These are phyloP conservation scores for Neonectria neomacrospora DNA, from an alignment of 2,329 filamentous ascomycete genomes.

Conservation along the genomic window DNA sequence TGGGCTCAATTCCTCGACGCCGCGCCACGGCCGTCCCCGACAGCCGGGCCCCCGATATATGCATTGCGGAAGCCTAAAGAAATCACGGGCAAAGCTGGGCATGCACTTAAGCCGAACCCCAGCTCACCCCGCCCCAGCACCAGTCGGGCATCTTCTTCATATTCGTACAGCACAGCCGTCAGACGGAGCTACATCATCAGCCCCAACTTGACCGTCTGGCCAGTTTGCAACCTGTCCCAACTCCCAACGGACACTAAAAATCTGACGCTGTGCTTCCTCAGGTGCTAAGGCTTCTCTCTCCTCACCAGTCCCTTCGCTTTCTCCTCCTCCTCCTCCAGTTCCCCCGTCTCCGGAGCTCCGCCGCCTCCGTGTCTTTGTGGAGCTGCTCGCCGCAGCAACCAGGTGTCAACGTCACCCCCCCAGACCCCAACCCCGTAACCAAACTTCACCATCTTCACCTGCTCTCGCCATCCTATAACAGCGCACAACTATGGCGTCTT, in stretches of 20 bases:
- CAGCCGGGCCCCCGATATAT: constrained; percentile 20
- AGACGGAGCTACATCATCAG: constrained; percentile 43
- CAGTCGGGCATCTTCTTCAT: constrained; percentile 33
- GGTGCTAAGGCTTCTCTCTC: constrained; percentile 25
- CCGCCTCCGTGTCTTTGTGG: constrained; percentile 32
- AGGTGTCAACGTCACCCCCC: constrained; percentile 44
- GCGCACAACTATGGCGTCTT: constrained; percentile 72
- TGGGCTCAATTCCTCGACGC: constrained; percentile 3
- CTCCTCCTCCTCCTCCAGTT: constrained; percentile 22
- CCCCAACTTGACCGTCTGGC: constrained; percentile 36
- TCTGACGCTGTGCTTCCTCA: constrained; percentile 23
- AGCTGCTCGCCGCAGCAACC: constrained; percentile 46
- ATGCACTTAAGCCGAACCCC: constrained; percentile 28
- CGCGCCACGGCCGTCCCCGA: not conserved
- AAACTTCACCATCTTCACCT: constrained; percentile 40
- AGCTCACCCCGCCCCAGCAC: constrained; percentile 32
- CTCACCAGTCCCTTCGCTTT: constrained; percentile 15
- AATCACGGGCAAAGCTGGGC: constrained; percentile 1
- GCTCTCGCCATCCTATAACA: constrained; percentile 32
- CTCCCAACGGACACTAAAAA: constrained; percentile 31
- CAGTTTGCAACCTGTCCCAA: constrained; percentile 33
- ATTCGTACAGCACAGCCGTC: constrained; percentile 16
- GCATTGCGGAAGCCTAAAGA: constrained; percentile 24
- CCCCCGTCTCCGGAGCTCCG: constrained; percentile 31
- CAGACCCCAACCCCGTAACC: constrained; percentile 36